Percentiles rank a stretch among this genome's conserved stretches.
These are phyloP conservation scores for Fistulinella cinereoalba DNA, from an alignment of 1,284 basidiomycete species.

Conservation along the genomic window DNA sequence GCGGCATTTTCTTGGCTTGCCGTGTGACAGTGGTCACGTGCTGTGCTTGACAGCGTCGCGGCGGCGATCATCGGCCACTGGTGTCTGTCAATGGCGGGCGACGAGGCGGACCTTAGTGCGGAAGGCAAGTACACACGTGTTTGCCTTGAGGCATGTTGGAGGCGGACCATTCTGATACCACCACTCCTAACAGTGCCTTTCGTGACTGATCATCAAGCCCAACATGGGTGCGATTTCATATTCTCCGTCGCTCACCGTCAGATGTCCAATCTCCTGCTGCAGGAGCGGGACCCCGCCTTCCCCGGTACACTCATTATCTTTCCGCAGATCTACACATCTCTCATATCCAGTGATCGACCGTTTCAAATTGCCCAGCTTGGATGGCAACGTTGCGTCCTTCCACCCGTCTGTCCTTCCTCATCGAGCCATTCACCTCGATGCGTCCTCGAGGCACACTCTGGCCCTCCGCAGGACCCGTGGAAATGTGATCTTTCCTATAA, in stretches of 20 bases:
- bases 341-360: constrained; percentile 10
- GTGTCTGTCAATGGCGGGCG: too few species aligned
- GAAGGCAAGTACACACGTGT: constrained; percentile 16
- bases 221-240: neutral
- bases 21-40: too few species aligned
- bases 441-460: constrained; percentile 29
- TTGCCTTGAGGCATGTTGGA: constrained; percentile 17
- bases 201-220: constrained; percentile 1
- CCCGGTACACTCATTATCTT: constrained; percentile 6
- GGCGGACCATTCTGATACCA: too few species aligned
- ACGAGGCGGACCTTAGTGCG: neutral
- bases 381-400: constrained; percentile 11
- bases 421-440: constrained; percentile 21
- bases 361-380: constrained; percentile 26
- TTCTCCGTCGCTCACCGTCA: constrained; percentile 1
- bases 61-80: too few species aligned
- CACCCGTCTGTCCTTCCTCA: constrained; percentile 16
- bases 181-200: constrained; percentile 11
- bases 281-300: constrained; percentile 24
- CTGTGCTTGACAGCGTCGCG: too few species aligned
- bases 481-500: constrained; percentile 24
- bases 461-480: constrained; percentile 17
- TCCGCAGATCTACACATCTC: neutral
- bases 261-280: neutral
- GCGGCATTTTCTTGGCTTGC: too few species aligned